Conservation (phyloP, 1,284 basidiomycete genomes). For the Ustilago nuda region DNA sequence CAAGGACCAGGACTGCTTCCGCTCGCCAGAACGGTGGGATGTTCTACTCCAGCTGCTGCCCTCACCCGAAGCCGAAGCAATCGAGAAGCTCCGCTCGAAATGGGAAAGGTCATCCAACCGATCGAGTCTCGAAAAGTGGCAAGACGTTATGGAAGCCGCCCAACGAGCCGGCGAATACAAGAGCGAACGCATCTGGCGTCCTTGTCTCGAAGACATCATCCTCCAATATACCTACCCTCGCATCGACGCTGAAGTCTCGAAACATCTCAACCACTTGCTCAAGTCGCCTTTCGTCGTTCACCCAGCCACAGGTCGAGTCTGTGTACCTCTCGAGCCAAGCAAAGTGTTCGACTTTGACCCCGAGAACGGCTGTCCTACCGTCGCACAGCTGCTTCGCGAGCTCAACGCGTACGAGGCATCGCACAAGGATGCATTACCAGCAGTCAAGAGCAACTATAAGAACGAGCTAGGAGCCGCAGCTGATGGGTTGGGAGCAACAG, state of each 20-base stretch:
- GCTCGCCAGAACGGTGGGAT: slow-evolving; percentile 78
- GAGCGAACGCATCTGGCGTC: slow-evolving; percentile 58
- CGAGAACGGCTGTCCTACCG: slow-evolving; percentile 81
- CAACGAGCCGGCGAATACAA: slow-evolving; percentile 64
- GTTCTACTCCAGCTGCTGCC: slow-evolving; percentile 82
- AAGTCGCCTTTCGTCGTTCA: slow-evolving; percentile 98
- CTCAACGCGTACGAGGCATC: slow-evolving; percentile 74
- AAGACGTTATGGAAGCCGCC: slow-evolving; percentile 73
- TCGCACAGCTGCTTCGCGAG: slow-evolving; percentile 83
- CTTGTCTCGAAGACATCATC: slow-evolving; percentile 80
- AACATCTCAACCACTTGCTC: slow-evolving; percentile 95
- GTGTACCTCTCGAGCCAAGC: slow-evolving; percentile 87
- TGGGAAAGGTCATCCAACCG: slow-evolving; percentile 76
- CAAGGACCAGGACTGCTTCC: slow-evolving; percentile 87
- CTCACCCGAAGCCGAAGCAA: slow-evolving; percentile 52
- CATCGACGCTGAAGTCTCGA: slow-evolving; percentile 95
- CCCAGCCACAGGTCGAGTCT: slow-evolving; percentile 93
- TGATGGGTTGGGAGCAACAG: slow-evolving; percentile 41
- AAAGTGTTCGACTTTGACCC: slow-evolving; percentile 88
- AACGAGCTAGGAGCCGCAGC: slow-evolving; percentile 18
- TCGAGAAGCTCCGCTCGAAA: slow-evolving; percentile 72
- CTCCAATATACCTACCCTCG: slow-evolving; percentile 96
- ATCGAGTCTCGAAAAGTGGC: slow-evolving; percentile 80
- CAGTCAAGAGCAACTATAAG: slow-evolving; percentile 45
- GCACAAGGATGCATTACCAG: slow-evolving; percentile 61